Percentiles rank a stretch among this genome's conserved stretches.
Conservation (phyloP, 306 rosid genomes). For the Vigna trinervia region DNA sequence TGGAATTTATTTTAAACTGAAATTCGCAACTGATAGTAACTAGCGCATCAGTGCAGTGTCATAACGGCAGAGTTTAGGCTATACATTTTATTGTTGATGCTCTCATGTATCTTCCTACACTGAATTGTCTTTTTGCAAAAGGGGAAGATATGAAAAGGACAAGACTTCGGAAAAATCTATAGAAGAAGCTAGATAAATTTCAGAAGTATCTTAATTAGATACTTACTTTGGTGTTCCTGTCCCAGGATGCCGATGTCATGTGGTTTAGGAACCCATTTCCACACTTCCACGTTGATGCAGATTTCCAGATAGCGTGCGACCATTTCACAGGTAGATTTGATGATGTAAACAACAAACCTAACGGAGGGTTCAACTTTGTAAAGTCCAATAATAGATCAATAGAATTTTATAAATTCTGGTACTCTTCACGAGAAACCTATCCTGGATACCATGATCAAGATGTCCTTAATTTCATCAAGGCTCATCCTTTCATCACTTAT, state of each 20-base stretch:
- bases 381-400: slow-evolving; percentile 85
- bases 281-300: slow-evolving; percentile 66
- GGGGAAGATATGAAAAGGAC: neutral
- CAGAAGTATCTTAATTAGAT: slow-evolving; percentile 37
- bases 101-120: slow-evolving; percentile 31
- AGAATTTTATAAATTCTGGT: slow-evolving; percentile 89
- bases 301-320: slow-evolving; percentile 95
- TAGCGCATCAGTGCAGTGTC: slow-evolving; percentile 1
- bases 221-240: slow-evolving; percentile 38
- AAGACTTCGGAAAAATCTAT: neutral
- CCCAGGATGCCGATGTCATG: slow-evolving; percentile 97
- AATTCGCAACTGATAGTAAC: slow-evolving; percentile 12
- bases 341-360: slow-evolving; percentile 78
- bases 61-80: slow-evolving; percentile 17
- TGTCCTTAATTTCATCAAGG: slow-evolving; percentile 88
- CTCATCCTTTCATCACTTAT: slow-evolving; percentile 58
- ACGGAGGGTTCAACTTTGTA: slow-evolving; percentile 91
- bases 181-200: slow-evolving; percentile 33
- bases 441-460: slow-evolving; percentile 96
- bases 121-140: neutral
- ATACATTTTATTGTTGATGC: slow-evolving; percentile 31
- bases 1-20: slow-evolving; percentile 25
- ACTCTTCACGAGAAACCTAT: slow-evolving; percentile 72
- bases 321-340: slow-evolving; percentile 73
- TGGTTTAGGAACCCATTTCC: slow-evolving; percentile 99